Evolutionary conservation across 2,329 filamentous ascomycete genomes (phyloP), one percentile per base, ranked within the genome.

Genomic region (Raffaelea ambrosiae): DNA sequence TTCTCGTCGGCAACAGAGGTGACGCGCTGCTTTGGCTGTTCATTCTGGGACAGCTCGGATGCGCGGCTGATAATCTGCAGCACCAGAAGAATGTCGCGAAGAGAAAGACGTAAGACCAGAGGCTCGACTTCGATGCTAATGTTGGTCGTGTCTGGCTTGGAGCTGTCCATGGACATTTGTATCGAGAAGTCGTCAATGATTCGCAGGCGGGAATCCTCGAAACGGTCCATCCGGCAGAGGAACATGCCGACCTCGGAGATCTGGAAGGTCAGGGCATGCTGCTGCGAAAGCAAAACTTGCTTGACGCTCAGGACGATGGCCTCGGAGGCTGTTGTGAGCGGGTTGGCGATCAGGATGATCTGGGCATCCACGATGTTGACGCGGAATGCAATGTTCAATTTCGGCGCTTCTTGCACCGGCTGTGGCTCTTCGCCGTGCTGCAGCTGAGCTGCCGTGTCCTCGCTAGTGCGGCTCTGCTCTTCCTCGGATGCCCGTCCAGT

Each of bases 171-270:
- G 3, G 88, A 93, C 57, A 95, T 74, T 53, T 93, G 86, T 10
- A 97, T 72, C 3, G 89, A 95, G 63, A 98, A 98, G 64, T 98
- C 90, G 61, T 99, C 94, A 29, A 99, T 79, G 52, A 99, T 95
- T 18, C 93, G 83, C 42, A 98, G 74, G 35, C 88, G 81, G 38
- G 84, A 90, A 3, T 86, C 89, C 56, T 98, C 91, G 57, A 97
- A 97, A 53, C 83, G 87, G 64, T 99, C 94, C 93, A 99, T 98
- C 13, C 93, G 86, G 61, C 94, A 98, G 29, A 98, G 67, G 63
- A 96, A 99, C 93, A 99, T 98, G 57, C 93, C 93, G 46, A 97
- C 79, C 60, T 97, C 84, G 8, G 88, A 90, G 3, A 98, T 81
- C 61, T 98, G 91, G 60, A 99, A 77, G 1, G 93, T 96, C 56